phyloP scores from a whole-genome alignment of 2,329 filamentous ascomycete genomes.

The Madurella mycetomatis region DNA sequence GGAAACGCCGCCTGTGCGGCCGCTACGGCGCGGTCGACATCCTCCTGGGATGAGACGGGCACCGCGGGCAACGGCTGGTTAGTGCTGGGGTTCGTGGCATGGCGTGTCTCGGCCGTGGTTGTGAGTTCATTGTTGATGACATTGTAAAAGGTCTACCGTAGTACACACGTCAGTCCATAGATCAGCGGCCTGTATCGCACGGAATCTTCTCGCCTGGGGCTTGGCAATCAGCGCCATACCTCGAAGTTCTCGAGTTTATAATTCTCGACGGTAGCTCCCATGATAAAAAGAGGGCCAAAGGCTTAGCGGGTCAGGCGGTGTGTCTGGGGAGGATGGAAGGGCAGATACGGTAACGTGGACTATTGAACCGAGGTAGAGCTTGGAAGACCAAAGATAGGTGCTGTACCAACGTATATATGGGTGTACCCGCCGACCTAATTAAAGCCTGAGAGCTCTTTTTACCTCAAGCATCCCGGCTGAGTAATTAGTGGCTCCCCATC shows the following conservation, averaged over 20 bases:
- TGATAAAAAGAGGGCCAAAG: background rate
- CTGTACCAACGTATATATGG: too few species aligned
- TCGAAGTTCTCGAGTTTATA: background rate
- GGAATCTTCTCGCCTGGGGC: background rate
- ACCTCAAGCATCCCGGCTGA: too few species aligned
- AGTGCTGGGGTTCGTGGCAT: slow-evolving; percentile 35
- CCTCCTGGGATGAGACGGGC: slow-evolving; percentile 34
- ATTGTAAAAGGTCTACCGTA: slow-evolving; percentile 21
- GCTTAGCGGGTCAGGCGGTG: too few species aligned
- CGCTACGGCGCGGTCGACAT: slow-evolving; percentile 37
- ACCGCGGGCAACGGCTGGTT: slow-evolving; percentile 32
- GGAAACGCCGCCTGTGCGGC: slow-evolving; percentile 34
- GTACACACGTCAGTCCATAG: background rate
- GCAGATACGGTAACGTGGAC: too few species aligned
- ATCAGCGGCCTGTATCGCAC: background rate
- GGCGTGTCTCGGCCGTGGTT: slow-evolving; percentile 20
- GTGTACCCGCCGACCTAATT: too few species aligned
- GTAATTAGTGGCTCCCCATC: too few species aligned
- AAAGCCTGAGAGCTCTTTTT: too few species aligned
- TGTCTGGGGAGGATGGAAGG: too few species aligned
- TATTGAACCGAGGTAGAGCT: too few species aligned
- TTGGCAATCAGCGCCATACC: background rate
- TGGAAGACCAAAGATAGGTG: too few species aligned
- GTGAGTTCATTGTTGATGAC: slow-evolving; percentile 24
- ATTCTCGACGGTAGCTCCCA: background rate